Evolutionary conservation across 1,139 yeast genomes (phyloP), one percentile per base, ranked within the genome.

Genomic region (Yamadazyma friedrichii): DNA sequence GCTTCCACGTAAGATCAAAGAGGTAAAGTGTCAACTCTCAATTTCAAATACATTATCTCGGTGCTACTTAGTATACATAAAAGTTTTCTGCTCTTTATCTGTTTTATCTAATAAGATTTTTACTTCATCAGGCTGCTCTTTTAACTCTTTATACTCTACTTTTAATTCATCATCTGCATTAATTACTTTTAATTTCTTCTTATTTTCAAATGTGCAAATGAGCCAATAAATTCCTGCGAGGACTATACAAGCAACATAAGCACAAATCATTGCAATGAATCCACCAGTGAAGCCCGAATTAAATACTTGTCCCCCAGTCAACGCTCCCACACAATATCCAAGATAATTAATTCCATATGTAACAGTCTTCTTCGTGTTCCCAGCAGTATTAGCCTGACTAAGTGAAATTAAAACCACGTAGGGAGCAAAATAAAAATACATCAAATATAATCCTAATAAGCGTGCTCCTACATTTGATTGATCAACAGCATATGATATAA

Each of bases 301-400:
- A 43, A 61, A 62, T n/a, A 61, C 40, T 42, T 64, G 65, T 6
- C 65, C 64, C 1, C 67, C 68, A 35, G 59, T 56, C 9, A 63
- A 46, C n/a, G 61, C 55, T 4, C 64, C 68, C 10, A 55, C 52
- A 17, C 63, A 56, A 40, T 58, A 62, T 1, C 61, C 64, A 15
- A 48, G 40, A 40, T 55, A 57, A 40, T 55, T 56, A 33, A 54
- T 47, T 25, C 48, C 44, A 42, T 55, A 55, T 16, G 45, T 45
- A 6, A 50, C 51, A 9, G 38, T 34, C 43, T 59, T 57, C 43
- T 59, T 59, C 25, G 63, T 58, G 35, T 58, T 52, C 9, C 64
- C 64, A 16, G 61, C 51, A 15, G 62, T 54, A 40, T 59, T 59
- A n/a, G 61, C 60, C 39, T 54, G 56, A 16, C 59, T 51, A 43